Evolutionary conservation across 352 stramenopile genomes (phyloP).

Genomic region (Pythium apleroticum): DNA sequence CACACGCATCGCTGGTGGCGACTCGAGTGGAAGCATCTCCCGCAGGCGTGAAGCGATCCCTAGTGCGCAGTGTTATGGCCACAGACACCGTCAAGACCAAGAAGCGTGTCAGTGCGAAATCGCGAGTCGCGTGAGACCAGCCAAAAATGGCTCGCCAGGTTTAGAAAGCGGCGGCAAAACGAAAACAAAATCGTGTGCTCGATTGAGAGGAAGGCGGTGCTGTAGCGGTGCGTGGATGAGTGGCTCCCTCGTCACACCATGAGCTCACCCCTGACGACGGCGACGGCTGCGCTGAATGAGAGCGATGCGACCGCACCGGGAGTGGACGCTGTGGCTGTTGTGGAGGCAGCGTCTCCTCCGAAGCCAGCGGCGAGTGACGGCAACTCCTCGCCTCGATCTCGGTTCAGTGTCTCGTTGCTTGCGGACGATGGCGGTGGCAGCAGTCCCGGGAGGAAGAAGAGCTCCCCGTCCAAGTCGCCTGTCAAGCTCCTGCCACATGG

Average conservation of each 20-base stretch:
- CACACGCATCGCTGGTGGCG: background rate
- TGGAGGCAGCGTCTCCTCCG: background rate
- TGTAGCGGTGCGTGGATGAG: background rate
- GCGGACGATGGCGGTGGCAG: background rate
- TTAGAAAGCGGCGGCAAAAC: background rate
- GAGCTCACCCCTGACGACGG: background rate
- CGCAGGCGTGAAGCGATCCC: background rate
- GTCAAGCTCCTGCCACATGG: conserved; percentile 11
- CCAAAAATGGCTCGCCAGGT: conserved; percentile 3
- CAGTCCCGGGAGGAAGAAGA: conserved; percentile 6
- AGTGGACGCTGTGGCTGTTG: background rate
- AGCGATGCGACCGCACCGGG: background rate
- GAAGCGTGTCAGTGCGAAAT: background rate
- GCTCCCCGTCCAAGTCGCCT: conserved; percentile 12
- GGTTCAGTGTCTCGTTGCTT: background rate
- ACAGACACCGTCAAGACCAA: background rate
- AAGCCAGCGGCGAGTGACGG: background rate
- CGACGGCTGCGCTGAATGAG: background rate
- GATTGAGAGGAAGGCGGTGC: background rate
- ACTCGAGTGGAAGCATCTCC: background rate
- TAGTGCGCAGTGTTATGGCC: background rate
- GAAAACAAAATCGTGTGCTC: background rate
- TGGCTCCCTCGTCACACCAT: background rate
- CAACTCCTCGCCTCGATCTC: background rate
- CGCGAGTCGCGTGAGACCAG: background rate